phyloP scores from a whole-genome alignment of 805 yeast genomes.

The Pichia scutulata region DNA sequence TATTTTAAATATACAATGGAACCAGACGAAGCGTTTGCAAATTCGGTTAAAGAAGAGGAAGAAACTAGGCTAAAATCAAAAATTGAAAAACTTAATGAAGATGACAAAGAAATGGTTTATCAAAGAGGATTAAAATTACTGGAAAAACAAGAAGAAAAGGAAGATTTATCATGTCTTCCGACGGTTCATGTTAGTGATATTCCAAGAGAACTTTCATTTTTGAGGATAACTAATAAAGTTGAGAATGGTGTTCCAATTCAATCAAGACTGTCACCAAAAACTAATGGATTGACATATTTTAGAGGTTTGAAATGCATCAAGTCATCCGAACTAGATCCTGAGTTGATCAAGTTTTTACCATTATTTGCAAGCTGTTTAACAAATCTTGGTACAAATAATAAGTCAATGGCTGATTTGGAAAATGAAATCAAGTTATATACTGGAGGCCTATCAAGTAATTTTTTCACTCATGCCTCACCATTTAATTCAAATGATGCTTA shows the following conservation, averaged over 20 bases:
- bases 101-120: conserved; percentile 50
- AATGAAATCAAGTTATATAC: conserved; percentile 75
- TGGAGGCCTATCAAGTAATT: conserved; percentile 72
- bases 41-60: conserved; percentile 49
- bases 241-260: conserved; percentile 18
- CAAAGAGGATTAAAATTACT: conserved; percentile 54
- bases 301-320: conserved; percentile 58
- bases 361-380: conserved; percentile 74
- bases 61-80: conserved; percentile 37
- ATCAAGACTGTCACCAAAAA: conserved; percentile 30
- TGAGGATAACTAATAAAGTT: conserved; percentile 25
- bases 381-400: conserved; percentile 71
- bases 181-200: conserved; percentile 71
- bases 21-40: conserved; percentile 55
- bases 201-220: conserved; percentile 42
- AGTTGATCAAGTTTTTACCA: conserved; percentile 63
- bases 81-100: conserved; percentile 37
- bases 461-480: conserved; percentile 51
- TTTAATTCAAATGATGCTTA: conserved; percentile 38
- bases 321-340: conserved; percentile 43
- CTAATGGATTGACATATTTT: conserved; percentile 77
- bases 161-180: conserved; percentile 76
- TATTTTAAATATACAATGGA: conserved; percentile 67
- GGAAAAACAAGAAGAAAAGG: conserved; percentile 56
- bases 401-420: conserved; percentile 73